Conservation (phyloP, 257 asterid species). For the Pogostemon cablin region DNA sequence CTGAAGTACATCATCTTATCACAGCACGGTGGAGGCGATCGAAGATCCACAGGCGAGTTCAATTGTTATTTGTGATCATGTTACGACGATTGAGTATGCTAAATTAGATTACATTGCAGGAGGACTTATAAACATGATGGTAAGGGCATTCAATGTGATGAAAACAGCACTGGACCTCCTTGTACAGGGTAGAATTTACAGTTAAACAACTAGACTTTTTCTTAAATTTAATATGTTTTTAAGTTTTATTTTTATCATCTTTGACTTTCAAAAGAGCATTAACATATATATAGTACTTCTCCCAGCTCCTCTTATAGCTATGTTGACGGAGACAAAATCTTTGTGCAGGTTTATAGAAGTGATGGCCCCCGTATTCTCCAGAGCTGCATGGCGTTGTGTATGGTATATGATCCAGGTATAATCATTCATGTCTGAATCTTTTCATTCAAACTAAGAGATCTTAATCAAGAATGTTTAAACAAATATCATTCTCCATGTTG, state of each 20-base stretch:
- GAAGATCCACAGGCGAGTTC: constrained; percentile 65
- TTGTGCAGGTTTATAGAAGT: constrained; percentile 83
- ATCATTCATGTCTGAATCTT: neutral
- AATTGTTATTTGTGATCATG: neutral
- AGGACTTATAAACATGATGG: constrained; percentile 66
- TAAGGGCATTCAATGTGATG: constrained; percentile 58
- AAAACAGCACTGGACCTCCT: constrained; percentile 70
- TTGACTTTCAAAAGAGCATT: too few relatives aligned
- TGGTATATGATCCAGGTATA: constrained; percentile 90
- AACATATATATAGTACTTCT: too few relatives aligned
- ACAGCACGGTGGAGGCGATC: constrained; percentile 70
- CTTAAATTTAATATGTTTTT: neutral
- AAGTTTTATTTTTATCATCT: neutral
- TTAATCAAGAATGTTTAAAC: neutral
- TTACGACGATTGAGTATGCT: too few relatives aligned
- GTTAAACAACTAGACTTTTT: constrained; percentile 29
- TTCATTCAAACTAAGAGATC: neutral
- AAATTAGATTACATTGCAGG: constrained; percentile 40
- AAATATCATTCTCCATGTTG: neutral
- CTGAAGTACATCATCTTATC: constrained; percentile 91
- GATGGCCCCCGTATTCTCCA: constrained; percentile 94
- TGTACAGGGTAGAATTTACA: constrained; percentile 79
- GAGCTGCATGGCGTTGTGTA: constrained; percentile 83
- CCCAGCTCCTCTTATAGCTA: neutral
- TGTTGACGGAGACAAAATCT: neutral